phyloP scores from a whole-genome alignment of 169 alveolate genomes.

The Eimeria brunetti region DNA sequence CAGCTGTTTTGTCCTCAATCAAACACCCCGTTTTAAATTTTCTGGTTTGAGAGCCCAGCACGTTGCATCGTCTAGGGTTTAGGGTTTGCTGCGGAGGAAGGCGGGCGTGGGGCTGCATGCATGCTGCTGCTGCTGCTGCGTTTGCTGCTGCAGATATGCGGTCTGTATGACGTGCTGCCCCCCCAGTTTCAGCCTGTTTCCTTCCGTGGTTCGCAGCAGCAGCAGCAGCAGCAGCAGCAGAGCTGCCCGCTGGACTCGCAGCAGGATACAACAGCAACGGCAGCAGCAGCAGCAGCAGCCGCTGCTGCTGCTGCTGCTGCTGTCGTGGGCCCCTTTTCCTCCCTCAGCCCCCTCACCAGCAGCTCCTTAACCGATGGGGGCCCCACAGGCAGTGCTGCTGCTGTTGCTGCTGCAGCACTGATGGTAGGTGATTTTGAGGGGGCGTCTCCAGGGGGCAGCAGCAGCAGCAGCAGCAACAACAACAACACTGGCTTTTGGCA shows the following conservation, averaged over 20 bases:
- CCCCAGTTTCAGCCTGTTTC: slow-evolving; percentile 66
- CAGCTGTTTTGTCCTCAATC: background rate
- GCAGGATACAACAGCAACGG: slow-evolving; percentile 20
- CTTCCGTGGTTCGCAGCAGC: slow-evolving; percentile 32
- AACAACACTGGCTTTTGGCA: slow-evolving; percentile 47
- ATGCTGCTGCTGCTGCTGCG: background rate
- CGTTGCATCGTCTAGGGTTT: too few species aligned
- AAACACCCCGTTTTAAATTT: background rate
- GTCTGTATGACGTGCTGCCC: slow-evolving; percentile 59
- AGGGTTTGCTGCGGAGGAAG: background rate
- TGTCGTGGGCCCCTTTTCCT: slow-evolving; percentile 28
- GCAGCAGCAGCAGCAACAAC: slow-evolving; percentile 32
- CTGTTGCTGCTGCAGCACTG: slow-evolving; percentile 27
- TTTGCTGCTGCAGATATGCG: slow-evolving; percentile 54
- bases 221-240: slow-evolving; percentile 47
- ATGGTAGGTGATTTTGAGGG: slow-evolving; percentile 47
- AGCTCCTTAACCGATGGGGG: slow-evolving; percentile 18
- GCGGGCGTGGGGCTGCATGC: background rate
- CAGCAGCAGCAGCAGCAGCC: slow-evolving; percentile 1
- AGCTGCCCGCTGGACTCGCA: slow-evolving; percentile 30
- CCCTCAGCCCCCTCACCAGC: slow-evolving; percentile 36
- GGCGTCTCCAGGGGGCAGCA: slow-evolving; percentile 61
- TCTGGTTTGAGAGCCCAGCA: background rate
- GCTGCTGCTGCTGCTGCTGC: slow-evolving; percentile 3
- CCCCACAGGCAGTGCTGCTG: background rate